These are phyloP conservation scores for Pseudogymnoascus sp. DNA, from an alignment of 2,329 filamentous ascomycete genomes.

Conservation along the genomic window DNA sequence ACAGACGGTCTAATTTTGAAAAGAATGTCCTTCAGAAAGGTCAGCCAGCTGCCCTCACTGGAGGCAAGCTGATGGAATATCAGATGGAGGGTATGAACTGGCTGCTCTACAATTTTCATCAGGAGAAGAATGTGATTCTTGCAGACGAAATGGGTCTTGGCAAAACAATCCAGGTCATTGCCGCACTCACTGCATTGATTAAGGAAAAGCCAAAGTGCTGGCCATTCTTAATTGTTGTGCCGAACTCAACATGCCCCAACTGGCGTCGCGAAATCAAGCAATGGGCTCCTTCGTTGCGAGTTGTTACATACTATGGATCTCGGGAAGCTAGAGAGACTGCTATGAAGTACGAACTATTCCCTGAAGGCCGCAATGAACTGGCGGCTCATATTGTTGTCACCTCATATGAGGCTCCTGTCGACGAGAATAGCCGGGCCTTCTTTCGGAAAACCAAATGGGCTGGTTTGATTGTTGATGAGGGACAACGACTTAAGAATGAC, in stretches of 20 bases:
- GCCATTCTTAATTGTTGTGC: constrained; percentile 88
- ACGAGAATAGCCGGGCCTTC: constrained; percentile 57
- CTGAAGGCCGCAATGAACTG: constrained; percentile 56
- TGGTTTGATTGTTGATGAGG: constrained; percentile 87
- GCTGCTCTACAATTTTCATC: constrained; percentile 85
- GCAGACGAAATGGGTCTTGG: constrained; percentile 98
- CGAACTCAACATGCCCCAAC: constrained; percentile 93
- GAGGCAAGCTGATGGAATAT: constrained; percentile 85
- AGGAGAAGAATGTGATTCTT: constrained; percentile 76
- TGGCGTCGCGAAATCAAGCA: constrained; percentile 95
- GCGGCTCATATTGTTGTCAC: constrained; percentile 89
- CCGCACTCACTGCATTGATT: constrained; percentile 67
- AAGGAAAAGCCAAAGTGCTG: constrained; percentile 64
- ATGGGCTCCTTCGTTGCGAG: constrained; percentile 78
- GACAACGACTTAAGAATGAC: constrained; percentile 92
- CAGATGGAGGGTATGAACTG: constrained; percentile 92
- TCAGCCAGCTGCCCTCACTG: constrained; percentile 67
- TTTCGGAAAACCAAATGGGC: constrained; percentile 74
- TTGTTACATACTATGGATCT: constrained; percentile 88
- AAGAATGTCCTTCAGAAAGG: constrained; percentile 56
- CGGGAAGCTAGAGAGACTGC: constrained; percentile 67
- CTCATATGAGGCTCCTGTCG: constrained; percentile 83
- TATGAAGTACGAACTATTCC: constrained; percentile 79
- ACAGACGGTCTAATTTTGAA: constrained; percentile 59
- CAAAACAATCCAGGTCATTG: constrained; percentile 91